Evolutionary conservation across 2,329 filamentous ascomycete genomes (phyloP), one percentile per base, ranked within the genome.

Genomic region (Daldinia sp.): DNA sequence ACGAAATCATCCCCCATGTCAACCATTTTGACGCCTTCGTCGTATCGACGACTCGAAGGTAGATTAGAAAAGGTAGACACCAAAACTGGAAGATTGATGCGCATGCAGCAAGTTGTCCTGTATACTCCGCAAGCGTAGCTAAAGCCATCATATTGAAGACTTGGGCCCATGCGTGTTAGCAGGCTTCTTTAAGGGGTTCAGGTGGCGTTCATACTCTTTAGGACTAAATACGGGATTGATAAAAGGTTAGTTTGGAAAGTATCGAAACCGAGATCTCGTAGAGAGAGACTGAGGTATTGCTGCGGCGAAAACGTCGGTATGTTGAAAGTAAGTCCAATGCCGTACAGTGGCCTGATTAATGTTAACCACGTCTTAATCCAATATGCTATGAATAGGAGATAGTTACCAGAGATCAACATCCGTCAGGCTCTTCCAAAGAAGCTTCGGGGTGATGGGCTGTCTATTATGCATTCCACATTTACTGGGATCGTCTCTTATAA

Each of bases 391-490:
- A n/a, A 25, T 25, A 8, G 21, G 32, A 1, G 1, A 49, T 30
- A n/a, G 34, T 61, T 47, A 72, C 71, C 83, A 87, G 56, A 87
- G 76, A 61, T 86, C 82, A 47, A 83, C 82, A 67, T 87, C 85
- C 9, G 77, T 78, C 2, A 85, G 67, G 3, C 80, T 77, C 23
- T 80, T 71, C 80, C 81, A 84, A 4, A 85, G 77, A 5, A 77
- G 73, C 3, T 70, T 76, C 0, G 76, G 78, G 0, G 81, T 85
- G 49, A 86, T 79, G 2, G 81, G 79, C 70, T 86, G 78, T 9
- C 84, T 80, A 64, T 86, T 86, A 70, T 86, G 82, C 82, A 87
- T 85, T 54, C 81, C 81, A 41, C 82, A 82, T 70, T 85, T 85
- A 39, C 79, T 79, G 1, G 85, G 85, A 59, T 87, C 86, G 57